Evolutionary conservation across 768 basidiomycete genomes (phyloP).

Genomic region (Podaxis sp.): DNA sequence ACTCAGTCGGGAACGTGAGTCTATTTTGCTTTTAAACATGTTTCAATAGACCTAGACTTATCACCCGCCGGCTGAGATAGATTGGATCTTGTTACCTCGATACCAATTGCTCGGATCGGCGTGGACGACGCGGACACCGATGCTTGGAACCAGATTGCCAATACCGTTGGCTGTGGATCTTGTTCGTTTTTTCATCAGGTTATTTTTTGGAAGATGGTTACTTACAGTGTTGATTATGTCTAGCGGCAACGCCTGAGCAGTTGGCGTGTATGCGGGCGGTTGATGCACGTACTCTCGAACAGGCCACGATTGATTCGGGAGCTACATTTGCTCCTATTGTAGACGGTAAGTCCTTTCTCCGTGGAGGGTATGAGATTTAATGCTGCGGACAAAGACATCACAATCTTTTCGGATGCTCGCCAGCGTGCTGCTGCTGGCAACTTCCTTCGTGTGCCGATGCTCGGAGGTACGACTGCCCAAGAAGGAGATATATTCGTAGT

Average conservation of each 20-base stretch:
- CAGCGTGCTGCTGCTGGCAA: conserved; percentile 21
- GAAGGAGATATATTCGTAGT: conserved; percentile 32
- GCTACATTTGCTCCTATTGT: conserved; percentile 21
- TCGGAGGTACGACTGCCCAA: conserved; percentile 26
- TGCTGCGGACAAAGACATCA: conserved; percentile 20
- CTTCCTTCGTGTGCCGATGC: conserved; percentile 24
- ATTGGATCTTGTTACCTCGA: conserved; percentile 1
- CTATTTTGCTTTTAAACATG: background rate
- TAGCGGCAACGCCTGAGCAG: conserved; percentile 22
- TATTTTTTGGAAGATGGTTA: background rate
- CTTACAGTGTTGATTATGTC: background rate
- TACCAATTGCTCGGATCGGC: background rate
- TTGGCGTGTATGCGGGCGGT: conserved; percentile 30
- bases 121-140: conserved; percentile 13
- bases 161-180: conserved; percentile 27
- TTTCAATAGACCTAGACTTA: background rate
- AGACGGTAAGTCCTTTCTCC: conserved; percentile 22
- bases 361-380: background rate
- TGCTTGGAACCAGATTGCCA: conserved; percentile 27
- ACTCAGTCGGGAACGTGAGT: conserved; percentile 30
- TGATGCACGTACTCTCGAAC: conserved; percentile 24
- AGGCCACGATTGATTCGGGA: conserved; percentile 24
- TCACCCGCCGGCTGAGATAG: conserved; percentile 5
- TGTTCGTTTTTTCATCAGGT: conserved; percentile 14
- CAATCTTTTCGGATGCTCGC: conserved; percentile 25